These are phyloP conservation scores for Neurospora africana DNA, from an alignment of 495 filamentous ascomycete genomes.

Conservation along the genomic window DNA sequence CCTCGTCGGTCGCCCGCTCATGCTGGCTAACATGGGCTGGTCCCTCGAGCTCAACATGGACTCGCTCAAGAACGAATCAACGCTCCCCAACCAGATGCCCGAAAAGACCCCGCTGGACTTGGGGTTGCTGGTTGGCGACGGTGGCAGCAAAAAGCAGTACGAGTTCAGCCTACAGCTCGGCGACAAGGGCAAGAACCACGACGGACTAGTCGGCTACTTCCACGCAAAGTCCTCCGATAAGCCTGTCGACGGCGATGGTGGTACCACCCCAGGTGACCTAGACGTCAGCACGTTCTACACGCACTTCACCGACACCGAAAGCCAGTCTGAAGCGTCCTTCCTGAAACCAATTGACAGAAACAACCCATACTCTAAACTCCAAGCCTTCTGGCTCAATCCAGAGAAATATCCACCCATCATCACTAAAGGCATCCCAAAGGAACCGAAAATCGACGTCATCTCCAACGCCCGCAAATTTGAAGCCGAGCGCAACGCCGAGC, in stretches of 20 bases:
- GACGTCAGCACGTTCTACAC: constrained; percentile 24
- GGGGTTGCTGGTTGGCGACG: neutral
- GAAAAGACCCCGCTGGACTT: neutral
- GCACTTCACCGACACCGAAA: constrained; percentile 13
- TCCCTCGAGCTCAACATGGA: constrained; percentile 32
- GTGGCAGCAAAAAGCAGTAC: constrained; percentile 11
- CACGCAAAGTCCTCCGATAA: constrained; percentile 3
- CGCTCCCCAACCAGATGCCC: neutral
- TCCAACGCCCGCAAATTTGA: neutral
- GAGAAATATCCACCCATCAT: constrained; percentile 9
- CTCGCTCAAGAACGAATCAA: constrained; percentile 7
- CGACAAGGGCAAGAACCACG: constrained; percentile 24
- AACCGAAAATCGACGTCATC: constrained; percentile 4
- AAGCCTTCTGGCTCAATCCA: constrained; percentile 15
- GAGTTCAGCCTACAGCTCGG: constrained; percentile 34
- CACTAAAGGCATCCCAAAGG: constrained; percentile 12
- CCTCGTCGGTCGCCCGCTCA: constrained; percentile 38
- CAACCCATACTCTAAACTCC: constrained; percentile 17
- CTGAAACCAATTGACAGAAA: constrained; percentile 8
- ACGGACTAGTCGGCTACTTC: constrained; percentile 39
- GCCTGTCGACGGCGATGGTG: neutral
- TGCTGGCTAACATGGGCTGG: constrained; percentile 36
- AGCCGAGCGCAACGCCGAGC: constrained; percentile 7
- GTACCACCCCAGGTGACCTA: constrained; percentile 8
- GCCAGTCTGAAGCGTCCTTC: constrained; percentile 1